Base-by-base conservation (phyloP, 768 basidiomycete genomes). In the Rhizopogon rudus region DNA sequence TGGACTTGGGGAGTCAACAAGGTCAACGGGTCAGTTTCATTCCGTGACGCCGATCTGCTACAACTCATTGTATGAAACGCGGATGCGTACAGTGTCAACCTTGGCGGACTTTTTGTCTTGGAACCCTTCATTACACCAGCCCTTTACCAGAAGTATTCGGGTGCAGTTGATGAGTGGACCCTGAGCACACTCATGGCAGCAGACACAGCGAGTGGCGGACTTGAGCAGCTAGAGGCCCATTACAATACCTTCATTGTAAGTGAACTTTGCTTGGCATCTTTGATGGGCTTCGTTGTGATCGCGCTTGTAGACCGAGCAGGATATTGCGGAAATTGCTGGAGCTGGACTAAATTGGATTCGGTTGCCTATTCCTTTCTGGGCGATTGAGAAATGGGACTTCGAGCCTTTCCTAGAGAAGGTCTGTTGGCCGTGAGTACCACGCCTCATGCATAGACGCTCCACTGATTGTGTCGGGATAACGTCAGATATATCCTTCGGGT, bases 271-370 rank as follows among this genome's bases (percentile, higher is more conserved):
- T 39, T 40, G 44, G 6, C 40, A 22, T 49, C 54, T 33, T 53
- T 8, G 22, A 42, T n/a, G 10, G 25, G 28, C 25, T 3, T 14
- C 20, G 3, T n/a, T 25, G 25, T 25, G 25, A 37, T 50, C 40
- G 28, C 67, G 46, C 48, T 22, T 35, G 48, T 49, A 93, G 90
- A 94, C 89, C 53, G 91, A 94, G 67, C 74, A 89, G 72, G 93
- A 96, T 72, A 84, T 95, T 57, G 93, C 93, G 39, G 75, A 86
- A 65, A 95, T 97, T 57, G 91, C 93, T 44, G 88, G 82, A 40
- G 92, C 91, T 29, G 93, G 93, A 3, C 72, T 94, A 48, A 93
- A 91, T 72, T 94, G 86, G 79, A 71, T 95, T 44, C 81, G 91
- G 2, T 71, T 94, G 43, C 89, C 91, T 1, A 78, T 94, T 42